A percentile compares a stretch with the other conserved stretches of the same genome.
These are phyloP conservation scores for Aspergillus unguis DNA, from an alignment of 2,329 filamentous ascomycete genomes.

Conservation along the genomic window DNA sequence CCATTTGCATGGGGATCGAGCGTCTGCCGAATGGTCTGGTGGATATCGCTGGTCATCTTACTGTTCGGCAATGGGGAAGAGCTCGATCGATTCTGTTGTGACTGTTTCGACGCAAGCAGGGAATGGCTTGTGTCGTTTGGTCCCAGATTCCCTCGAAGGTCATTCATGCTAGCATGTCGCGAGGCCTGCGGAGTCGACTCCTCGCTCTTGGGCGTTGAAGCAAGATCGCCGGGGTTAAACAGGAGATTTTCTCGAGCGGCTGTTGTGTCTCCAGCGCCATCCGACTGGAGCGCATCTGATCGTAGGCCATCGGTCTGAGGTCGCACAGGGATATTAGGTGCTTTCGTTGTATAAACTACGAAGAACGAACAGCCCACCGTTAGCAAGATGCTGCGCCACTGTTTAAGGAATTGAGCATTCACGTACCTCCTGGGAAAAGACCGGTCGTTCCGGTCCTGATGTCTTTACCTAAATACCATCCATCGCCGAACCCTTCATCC, in stretches of 20 bases:
- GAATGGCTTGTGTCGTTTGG: conserved; percentile 18
- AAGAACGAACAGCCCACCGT: not conserved
- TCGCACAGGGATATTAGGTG: conserved; percentile 25
- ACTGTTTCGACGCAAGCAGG: conserved; percentile 22
- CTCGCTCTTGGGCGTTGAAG: conserved; percentile 29
- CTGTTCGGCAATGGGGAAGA: conserved; percentile 37
- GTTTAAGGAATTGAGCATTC: not conserved
- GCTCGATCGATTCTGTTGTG: conserved; percentile 28
- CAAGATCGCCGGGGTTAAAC: conserved; percentile 19
- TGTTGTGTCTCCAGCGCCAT: conserved; percentile 11
- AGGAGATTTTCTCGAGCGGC: conserved; percentile 14
- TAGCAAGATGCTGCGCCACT: not conserved
- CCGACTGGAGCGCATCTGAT: conserved; percentile 11
- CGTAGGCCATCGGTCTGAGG: conserved; percentile 18
- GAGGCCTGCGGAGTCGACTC: conserved; percentile 42
- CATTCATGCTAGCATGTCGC: conserved; percentile 35
- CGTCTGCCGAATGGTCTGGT: conserved; percentile 45
- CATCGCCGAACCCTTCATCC: conserved; percentile 65
- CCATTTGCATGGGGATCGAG: conserved; percentile 46
- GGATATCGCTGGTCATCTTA: conserved; percentile 37
- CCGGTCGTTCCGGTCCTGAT: conserved; percentile 41
- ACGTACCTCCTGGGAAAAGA: conserved; percentile 48
- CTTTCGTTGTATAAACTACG: conserved; percentile 26
- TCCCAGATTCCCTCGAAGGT: conserved; percentile 24
- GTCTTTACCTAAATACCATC: conserved; percentile 60